Percentiles rank a stretch among this genome's conserved stretches.
phyloP scores from a whole-genome alignment of 805 yeast species.

The Barnettozyma vustinii region DNA sequence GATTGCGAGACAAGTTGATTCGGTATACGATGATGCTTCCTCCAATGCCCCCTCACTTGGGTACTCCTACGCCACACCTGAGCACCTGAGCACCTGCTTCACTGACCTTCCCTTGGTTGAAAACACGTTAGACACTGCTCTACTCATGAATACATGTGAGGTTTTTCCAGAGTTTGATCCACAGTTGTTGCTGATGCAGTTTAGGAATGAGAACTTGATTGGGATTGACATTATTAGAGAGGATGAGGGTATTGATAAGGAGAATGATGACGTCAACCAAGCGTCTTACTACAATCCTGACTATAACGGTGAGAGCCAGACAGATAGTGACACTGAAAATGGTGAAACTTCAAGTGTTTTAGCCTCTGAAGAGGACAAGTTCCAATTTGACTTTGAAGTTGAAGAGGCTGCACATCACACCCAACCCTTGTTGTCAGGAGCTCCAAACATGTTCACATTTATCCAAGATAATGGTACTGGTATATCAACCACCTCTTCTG shows the following conservation, averaged over 20 bases:
- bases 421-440: not conserved
- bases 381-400: not conserved
- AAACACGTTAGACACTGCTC: not conserved
- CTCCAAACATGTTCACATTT: not conserved
- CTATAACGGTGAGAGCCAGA: not conserved
- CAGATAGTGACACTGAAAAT: not conserved
- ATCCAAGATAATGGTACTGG: not conserved
- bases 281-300: conserved; percentile 2
- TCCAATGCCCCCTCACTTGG: not conserved
- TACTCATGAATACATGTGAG: conserved; percentile 5
- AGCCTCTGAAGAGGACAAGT: not conserved
- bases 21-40: not conserved
- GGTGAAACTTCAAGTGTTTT: not conserved
- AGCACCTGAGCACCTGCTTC: not conserved
- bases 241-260: conserved; percentile 6
- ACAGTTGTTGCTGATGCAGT: conserved; percentile 4
- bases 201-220: conserved; percentile 1
- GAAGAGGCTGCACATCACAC: not conserved
- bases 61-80: not conserved
- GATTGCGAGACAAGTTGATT: not conserved
- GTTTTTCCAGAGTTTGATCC: conserved; percentile 9
- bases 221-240: conserved; percentile 3
- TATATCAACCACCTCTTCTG: not conserved
- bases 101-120: not conserved
- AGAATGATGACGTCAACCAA: conserved; percentile 4